Percentiles rank a stretch among this genome's conserved stretches.
These are phyloP conservation scores for Botrytis paeoniae DNA, from an alignment of 2,329 filamentous ascomycete genomes.

Conservation along the genomic window DNA sequence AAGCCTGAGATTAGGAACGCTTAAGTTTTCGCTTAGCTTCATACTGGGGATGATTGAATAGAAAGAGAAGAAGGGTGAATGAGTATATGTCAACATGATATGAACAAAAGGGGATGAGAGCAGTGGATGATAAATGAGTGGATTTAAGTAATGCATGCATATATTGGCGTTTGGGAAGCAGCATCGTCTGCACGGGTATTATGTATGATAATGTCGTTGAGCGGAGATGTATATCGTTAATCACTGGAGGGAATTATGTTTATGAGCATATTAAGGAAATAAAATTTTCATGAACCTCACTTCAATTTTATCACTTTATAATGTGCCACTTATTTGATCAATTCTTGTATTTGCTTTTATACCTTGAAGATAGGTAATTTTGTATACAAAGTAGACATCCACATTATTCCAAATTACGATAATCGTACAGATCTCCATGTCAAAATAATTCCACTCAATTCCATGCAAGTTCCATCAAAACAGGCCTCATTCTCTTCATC, in stretches of 20 bases:
- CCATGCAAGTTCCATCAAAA: neutral
- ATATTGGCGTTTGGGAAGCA: slow-evolving; percentile 4
- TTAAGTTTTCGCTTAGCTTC: neutral
- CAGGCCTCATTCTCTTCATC: neutral
- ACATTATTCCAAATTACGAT: neutral
- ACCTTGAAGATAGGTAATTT: neutral
- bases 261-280: neutral
- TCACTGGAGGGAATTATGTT: neutral
- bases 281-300: neutral
- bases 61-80: neutral
- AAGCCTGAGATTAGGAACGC: slow-evolving; percentile 3
- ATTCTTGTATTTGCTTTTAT: neutral
- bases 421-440: neutral
- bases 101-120: neutral
- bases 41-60: neutral
- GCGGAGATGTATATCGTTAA: neutral
- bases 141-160: neutral
- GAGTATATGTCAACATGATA: neutral
- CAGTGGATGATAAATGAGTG: neutral
- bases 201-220: slow-evolving; percentile 4
- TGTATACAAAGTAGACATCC: neutral
- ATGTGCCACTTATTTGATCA: neutral
- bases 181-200: slow-evolving; percentile 4
- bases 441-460: neutral
- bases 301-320: neutral